These are phyloP conservation scores for Suillus paluster DNA, from an alignment of 768 basidiomycete genomes.

Conservation along the genomic window DNA sequence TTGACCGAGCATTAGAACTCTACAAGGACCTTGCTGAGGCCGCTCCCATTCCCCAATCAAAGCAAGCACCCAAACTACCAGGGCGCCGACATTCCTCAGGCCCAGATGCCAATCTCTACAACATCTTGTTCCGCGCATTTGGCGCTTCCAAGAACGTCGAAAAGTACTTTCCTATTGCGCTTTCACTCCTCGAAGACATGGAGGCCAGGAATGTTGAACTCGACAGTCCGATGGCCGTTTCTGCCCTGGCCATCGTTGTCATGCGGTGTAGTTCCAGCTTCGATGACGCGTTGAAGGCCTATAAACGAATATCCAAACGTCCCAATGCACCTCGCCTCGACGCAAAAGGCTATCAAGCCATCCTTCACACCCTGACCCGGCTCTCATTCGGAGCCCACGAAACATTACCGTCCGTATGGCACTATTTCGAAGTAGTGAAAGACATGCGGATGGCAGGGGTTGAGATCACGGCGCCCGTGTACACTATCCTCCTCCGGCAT, in stretches of 20 bases:
- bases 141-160: conserved; percentile 46
- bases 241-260: conserved; percentile 61
- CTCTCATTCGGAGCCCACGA: conserved; percentile 52
- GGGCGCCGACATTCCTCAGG: conserved; percentile 42
- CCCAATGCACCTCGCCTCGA: conserved; percentile 44
- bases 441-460: conserved; percentile 79
- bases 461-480: conserved; percentile 59
- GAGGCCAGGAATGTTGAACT: conserved; percentile 49
- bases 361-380: conserved; percentile 66
- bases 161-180: conserved; percentile 52
- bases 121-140: conserved; percentile 54
- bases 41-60: conserved; percentile 29
- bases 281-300: conserved; percentile 65
- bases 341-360: conserved; percentile 60
- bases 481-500: conserved; percentile 67
- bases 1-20: conserved; percentile 59
- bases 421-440: conserved; percentile 76
- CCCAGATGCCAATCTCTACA: conserved; percentile 59
- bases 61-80: conserved; percentile 6
- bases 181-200: conserved; percentile 71
- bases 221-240: conserved; percentile 48
- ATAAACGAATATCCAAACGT: conserved; percentile 45
- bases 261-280: conserved; percentile 65
- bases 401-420: conserved; percentile 46
- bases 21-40: conserved; percentile 51